Evolutionary conservation across 768 basidiomycete species (phyloP), one percentile per base, ranked within the genome.

Genomic region (Flagelloscypha sp.): DNA sequence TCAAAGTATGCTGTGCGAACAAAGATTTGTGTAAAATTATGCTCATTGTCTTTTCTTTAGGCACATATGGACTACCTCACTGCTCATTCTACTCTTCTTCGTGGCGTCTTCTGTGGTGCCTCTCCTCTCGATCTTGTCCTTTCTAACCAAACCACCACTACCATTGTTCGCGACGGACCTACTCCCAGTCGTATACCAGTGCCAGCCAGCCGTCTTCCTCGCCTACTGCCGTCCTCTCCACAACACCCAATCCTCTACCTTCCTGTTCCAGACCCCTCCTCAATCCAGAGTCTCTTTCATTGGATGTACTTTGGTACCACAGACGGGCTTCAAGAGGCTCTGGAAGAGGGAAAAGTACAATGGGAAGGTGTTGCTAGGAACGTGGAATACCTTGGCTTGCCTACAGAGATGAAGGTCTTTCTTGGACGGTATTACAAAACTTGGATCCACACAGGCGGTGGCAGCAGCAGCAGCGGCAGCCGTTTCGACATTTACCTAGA

Each of bases 341-440:
- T 94, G 9, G 70, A 74, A 41, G 59, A 65, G 13, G 77, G 80
- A 13, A 55, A 65, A 34, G 68, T 88, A 29, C 73, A 74, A 30
- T 93, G 88, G 89, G 84, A 90, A 47, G 86, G 85, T 19, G 65
- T 93, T 41, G 85, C 85, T 13, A 76, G 82, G 41, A 94, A 92
- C 54, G 87, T 83, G 52, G 88, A 93, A 52, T 93, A 87, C 50
- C 78, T 94, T 32, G 81, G 77, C 13, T 69, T 93, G 42, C 66
- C 75, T 35, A 61, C 75, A 12, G 79, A 84, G 28, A 76, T 92
- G 56, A 89, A 86, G 53, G 57, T 78, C 11, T 84, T 84, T 50
- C 64, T 90, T 31, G 76, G 80, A 1, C 67, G 64, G 38, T 92
- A 84, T 81, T 87, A 83, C 56, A 62, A 70, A 35, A 62, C 66